Conservation (phyloP, 108 stramenopile genomes). For the Skeletonema marinoi region DNA sequence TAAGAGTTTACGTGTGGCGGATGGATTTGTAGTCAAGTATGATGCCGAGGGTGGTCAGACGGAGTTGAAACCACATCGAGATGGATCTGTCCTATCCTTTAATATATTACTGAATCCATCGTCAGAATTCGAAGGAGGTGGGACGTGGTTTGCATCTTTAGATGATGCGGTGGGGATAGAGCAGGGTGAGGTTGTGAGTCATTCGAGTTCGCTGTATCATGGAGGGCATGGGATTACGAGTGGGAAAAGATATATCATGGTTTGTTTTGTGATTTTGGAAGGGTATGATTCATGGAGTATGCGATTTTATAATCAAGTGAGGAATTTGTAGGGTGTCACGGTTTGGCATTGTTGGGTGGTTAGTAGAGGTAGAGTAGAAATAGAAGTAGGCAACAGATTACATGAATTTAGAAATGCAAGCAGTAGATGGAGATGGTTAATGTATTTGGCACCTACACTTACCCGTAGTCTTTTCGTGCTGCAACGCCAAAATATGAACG, state of each 20-base stretch:
- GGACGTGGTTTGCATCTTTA: slow-evolving; percentile 68
- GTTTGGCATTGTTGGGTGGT: too few relatives aligned
- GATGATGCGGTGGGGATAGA: slow-evolving; percentile 47
- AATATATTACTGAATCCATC: slow-evolving; percentile 76
- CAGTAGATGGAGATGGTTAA: too few relatives aligned
- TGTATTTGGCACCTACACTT: too few relatives aligned
- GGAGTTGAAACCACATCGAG: slow-evolving; percentile 77
- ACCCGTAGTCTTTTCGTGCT: too few relatives aligned
- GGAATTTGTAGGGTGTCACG: slow-evolving; percentile 31
- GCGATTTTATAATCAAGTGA: slow-evolving; percentile 69
- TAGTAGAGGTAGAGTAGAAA: too few relatives aligned
- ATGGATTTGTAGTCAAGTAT: slow-evolving; percentile 90
- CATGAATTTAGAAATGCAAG: too few relatives aligned
- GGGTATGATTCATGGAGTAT: slow-evolving; percentile 61
- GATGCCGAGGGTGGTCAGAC: slow-evolving; percentile 63
- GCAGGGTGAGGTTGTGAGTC: slow-evolving; percentile 58
- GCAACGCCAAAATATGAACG: too few relatives aligned
- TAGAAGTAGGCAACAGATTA: too few relatives aligned
- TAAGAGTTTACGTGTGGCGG: slow-evolving; percentile 56
- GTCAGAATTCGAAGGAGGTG: slow-evolving; percentile 76
- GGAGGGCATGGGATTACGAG: slow-evolving; percentile 67
- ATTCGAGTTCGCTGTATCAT: slow-evolving; percentile 61
- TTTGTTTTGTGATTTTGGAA: slow-evolving; percentile 66
- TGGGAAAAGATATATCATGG: slow-evolving; percentile 73
- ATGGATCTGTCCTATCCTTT: slow-evolving; percentile 75